Conservation (phyloP, 2,329 filamentous ascomycete species). For the Botrytis tulipae region DNA sequence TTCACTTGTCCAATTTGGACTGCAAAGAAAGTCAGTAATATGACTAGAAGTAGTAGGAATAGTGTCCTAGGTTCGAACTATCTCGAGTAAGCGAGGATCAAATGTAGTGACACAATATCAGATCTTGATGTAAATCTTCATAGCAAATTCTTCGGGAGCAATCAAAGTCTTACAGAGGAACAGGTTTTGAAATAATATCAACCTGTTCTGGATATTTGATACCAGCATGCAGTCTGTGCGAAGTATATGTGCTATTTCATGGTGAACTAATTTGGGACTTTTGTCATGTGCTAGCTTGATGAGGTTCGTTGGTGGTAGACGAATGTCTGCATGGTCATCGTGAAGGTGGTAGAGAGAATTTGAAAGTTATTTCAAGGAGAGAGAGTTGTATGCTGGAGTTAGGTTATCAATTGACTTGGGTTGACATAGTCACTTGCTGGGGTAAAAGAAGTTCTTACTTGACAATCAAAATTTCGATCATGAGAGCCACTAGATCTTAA, state of each 20-base stretch:
- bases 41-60: neutral
- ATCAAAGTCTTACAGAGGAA: neutral
- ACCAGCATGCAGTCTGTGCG: neutral
- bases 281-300: too few species aligned
- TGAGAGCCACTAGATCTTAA: neutral
- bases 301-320: too few species aligned
- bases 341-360: too few species aligned
- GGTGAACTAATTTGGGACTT: too few species aligned
- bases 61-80: neutral
- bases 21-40: too few species aligned
- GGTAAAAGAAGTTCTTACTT: neutral
- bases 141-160: neutral
- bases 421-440: neutral
- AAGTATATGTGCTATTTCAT: neutral
- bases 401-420: too few species aligned
- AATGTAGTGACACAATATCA: too few species aligned
- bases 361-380: too few species aligned
- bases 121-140: neutral
- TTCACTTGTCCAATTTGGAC: too few species aligned
- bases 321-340: too few species aligned
- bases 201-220: neutral
- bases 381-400: too few species aligned
- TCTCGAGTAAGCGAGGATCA: neutral
- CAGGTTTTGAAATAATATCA: neutral
- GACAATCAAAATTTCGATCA: accelerated